Base-by-base conservation (phyloP, 208 protist species). In the Wallacemonas collosoma region DNA sequence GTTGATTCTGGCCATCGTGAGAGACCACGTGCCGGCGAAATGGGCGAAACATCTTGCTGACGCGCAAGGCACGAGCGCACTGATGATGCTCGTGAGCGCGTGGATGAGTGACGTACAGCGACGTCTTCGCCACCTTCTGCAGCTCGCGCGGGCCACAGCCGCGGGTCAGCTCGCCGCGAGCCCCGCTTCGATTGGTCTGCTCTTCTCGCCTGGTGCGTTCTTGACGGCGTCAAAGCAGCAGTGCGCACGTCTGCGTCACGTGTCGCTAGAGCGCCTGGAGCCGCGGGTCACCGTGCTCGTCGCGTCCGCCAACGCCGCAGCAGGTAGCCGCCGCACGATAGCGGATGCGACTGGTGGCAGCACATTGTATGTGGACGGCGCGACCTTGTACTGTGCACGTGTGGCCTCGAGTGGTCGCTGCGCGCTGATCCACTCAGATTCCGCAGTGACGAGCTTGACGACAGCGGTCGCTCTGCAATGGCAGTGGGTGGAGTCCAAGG, bases 201-300 rank as follows among this genome's bases (percentile, higher is more conserved):
- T 99, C 12, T 98, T 99, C 67, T 79, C 85, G 8, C 98, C 98
- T 8, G 95, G 97, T 17, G 98, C 98, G 0, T 99, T 98, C 75
- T 81, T 99, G 45, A 99, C 98, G 35, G 98, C 98, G n/a, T 98
- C 97, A 36, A 92, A 98, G 71, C 98, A 99, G 90, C 82, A 95
- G 47, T 93, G 86, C 12, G 95, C 97, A 39, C 88, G 98, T 44
- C 68, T 72, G 6, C 82, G 91, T 47, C 53, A 77, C 11, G 90
- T 93, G 79, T 95, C 98, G 2, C 83, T 99, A 2, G 98, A 99
- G 78, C 93, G 93, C 35, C 86, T 99, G 9, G 74, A 87, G 63
- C 86, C 98, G 4, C 77, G 79, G 14, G 75, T 98, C 3, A 79
- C 88, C 48, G 68, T 88, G 54, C 44, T 58, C 14, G 58, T 48